Evolutionary conservation across 108 stramenopile genomes (phyloP), one percentile per base, ranked within the genome.

Genomic region (Nannochloropsis oceanica): DNA sequence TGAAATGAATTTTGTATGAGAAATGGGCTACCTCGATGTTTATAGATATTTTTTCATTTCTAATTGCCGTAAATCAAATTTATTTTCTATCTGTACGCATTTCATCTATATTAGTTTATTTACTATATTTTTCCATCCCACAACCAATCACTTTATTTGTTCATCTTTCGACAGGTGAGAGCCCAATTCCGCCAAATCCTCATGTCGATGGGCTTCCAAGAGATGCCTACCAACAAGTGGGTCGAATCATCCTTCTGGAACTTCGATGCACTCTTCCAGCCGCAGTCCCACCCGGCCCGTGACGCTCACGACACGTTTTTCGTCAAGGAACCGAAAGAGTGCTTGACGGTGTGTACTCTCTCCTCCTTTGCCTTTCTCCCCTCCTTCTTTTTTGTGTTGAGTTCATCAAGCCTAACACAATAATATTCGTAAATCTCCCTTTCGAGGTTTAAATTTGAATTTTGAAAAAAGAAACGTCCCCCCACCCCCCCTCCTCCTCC

Each of bases 251-350:
- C 94, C 82, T 99, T 99, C 91, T 99, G 99, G 99, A 99, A 99
- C 92, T 99, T 99, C 89, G 99, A 99, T 88, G 93, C 96, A 8
- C 94, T 99, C 84, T 99, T 99, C 87, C 99, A 99, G 89, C 99
- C 99, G 14, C 99, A 99, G 93, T 94, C 93, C 22, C 99, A 99
- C 90, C 99, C 99, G 13, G 99, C 99, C 13, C 91, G 99, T 25
- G 99, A 99, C 91, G 98, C 98, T 26, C 99, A 99, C 89, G 99
- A 99, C 92, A 99, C 99, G 46, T 99, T 99, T 90, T 99, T 99
- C 92, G 96, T 99, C 92, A 97, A 97, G 90, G 94, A 95, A 42
- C 98, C 96, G 13, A 95, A 93, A 9, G 34, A 80, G 14, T 95
- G 96, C 24, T 84, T 95, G 14, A 13, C 46, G 46, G 46, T 50